Evolutionary conservation across 805 yeast species (phyloP).

Genomic region (Zygosaccharomyces kombuchaensis): DNA sequence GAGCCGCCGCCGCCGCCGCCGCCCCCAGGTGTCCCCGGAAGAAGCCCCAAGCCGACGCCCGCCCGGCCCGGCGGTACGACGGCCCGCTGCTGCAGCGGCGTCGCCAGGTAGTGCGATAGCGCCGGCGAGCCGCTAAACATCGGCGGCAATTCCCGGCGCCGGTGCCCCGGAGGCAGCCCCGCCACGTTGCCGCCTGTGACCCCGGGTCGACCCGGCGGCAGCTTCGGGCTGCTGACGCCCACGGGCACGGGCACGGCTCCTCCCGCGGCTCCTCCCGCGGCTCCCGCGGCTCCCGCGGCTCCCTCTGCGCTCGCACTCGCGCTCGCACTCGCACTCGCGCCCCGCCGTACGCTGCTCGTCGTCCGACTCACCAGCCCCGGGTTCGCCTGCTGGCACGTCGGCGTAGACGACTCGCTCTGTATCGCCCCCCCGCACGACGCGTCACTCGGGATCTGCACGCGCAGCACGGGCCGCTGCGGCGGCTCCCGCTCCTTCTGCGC

Average conservation of each 20-base stretch:
- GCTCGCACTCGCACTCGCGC: too few species aligned
- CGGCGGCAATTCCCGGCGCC: slow-evolving; percentile 26
- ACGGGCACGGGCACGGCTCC: slow-evolving; percentile 2
- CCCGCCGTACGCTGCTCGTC: slow-evolving; percentile 3
- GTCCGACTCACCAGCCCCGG: slow-evolving; percentile 6
- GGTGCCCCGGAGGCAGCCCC: background rate
- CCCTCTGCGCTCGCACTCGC: too few species aligned
- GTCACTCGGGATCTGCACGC: slow-evolving; percentile 62
- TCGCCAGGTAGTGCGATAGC: slow-evolving; percentile 33
- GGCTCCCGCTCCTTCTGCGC: slow-evolving; percentile 16
- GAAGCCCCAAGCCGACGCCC: too few species aligned
- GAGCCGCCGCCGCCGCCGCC: too few species aligned
- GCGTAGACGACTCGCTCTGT: slow-evolving; percentile 36
- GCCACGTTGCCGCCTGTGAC: background rate
- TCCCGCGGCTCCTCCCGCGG: slow-evolving; percentile 7
- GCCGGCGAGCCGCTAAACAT: slow-evolving; percentile 31
- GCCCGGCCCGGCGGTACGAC: slow-evolving; percentile 22
- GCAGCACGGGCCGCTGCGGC: slow-evolving; percentile 49
- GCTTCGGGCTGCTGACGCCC: background rate
- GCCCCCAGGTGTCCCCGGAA: too few species aligned
- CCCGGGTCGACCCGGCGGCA: background rate
- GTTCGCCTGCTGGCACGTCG: slow-evolving; percentile 40
- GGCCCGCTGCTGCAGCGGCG: slow-evolving; percentile 34
- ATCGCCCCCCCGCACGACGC: slow-evolving; percentile 27
- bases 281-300: too few species aligned